Conservation (phyloP, 179 eudicot genomes). For the Beta lomatogona region DNA sequence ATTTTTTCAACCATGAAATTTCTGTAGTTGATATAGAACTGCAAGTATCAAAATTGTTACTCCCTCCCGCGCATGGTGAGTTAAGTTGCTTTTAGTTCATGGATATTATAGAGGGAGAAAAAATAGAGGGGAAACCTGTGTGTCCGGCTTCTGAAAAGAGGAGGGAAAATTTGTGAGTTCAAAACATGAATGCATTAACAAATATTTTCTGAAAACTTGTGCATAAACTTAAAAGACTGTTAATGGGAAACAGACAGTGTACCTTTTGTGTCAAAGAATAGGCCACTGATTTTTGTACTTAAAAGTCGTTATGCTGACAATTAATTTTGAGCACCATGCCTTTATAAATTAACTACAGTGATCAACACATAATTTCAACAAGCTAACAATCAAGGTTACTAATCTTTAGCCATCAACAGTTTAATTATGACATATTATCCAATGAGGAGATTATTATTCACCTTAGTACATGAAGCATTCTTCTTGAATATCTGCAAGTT, state of each 20-base stretch:
- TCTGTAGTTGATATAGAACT: background rate
- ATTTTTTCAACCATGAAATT: background rate
- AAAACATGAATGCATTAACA: too few relatives aligned
- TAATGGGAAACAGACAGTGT: too few relatives aligned
- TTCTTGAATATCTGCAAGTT: conserved; percentile 1
- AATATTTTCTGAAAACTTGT: too few relatives aligned
- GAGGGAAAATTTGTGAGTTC: background rate
- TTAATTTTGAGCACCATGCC: background rate
- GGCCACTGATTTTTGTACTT: background rate
- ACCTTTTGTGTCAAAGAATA: background rate
- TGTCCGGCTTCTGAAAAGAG: background rate
- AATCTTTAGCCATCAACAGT: background rate
- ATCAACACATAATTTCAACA: background rate
- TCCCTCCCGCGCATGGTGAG: background rate
- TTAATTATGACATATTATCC: too few relatives aligned
- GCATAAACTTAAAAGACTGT: too few relatives aligned
- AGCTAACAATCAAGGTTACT: background rate
- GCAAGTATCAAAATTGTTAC: background rate
- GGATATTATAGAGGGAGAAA: background rate
- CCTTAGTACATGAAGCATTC: background rate
- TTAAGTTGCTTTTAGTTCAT: background rate
- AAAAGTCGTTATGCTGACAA: background rate
- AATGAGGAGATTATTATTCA: background rate
- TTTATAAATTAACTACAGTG: background rate
- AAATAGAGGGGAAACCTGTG: background rate